Evolutionary conservation across 2,329 filamentous ascomycete species (phyloP), one percentile per base, ranked within the genome.

Genomic region (Fonsecaea monophora): DNA sequence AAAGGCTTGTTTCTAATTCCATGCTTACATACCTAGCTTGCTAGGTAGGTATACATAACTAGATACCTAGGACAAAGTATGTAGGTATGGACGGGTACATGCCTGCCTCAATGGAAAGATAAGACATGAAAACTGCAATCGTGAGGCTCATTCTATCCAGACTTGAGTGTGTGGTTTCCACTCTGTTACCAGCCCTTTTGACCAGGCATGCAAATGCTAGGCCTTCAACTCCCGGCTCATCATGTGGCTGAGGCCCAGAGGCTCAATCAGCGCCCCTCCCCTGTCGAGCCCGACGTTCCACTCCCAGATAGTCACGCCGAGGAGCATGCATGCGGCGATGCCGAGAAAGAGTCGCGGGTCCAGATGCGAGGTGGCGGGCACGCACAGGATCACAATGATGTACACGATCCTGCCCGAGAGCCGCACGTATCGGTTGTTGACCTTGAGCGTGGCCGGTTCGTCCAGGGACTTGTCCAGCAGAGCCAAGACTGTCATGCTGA

Each of bases 281-380:
- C 34, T 48, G 32, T 61, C 59, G 13, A 61, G 59, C 15, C 59
- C 53, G 48, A 61, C 59, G 34, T 61, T 61, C 59, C 59, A 61
- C 21, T 61, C 45, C 45, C 59, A 61, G 12, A 61, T 15, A 12
- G 42, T 40, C 10, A 61, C 59, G 15, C 37, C 48, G 9, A 61
- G 18, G 4, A 61, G 18, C 59, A 54, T 61, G 21, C n/a, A 25
- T 4, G 48, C 59, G 7, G 45, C 45, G 21, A 61, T 25, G 10
- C 59, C 45, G 13, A 61, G 45, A 25, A 61, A 60, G 5, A 60
- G 32, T n/a, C 13, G 12, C 9, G 58, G 13, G 32, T 38, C 32
- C 13, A 60, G 12, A 8, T 60, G 13, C n/a, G 40, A 30, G 30
- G 42, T 38, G 2, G 40, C 15, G n/a, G 58, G 58, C 8, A 60